These are phyloP conservation scores for Tillandsia leiboldiana DNA, from an alignment of 176 grass and related monocot genomes.

Conservation along the genomic window DNA sequence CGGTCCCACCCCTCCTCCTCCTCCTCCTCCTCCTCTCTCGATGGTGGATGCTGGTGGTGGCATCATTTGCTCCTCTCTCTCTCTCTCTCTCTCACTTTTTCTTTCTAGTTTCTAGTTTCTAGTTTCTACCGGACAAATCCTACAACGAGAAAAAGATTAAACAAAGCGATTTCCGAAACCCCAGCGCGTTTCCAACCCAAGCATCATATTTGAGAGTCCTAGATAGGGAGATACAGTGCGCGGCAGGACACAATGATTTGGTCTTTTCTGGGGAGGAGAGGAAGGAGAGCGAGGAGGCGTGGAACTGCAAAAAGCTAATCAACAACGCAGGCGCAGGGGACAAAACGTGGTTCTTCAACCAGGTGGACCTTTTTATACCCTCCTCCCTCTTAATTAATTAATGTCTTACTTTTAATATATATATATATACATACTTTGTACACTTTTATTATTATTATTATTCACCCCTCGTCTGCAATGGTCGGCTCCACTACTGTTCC, in stretches of 20 bases:
- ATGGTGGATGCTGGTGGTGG: conserved; percentile 32
- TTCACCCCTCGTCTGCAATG: not conserved
- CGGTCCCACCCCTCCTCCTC: not conserved
- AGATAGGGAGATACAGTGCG: not conserved
- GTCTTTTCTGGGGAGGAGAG: conserved; percentile 16
- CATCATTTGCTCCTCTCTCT: not conserved
- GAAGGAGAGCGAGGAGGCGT: conserved; percentile 17
- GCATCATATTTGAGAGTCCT: not conserved
- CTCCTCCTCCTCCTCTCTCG: not conserved
- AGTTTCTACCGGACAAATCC: not conserved
- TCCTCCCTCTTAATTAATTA: not conserved
- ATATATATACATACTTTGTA: no score
- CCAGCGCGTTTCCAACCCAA: not conserved
- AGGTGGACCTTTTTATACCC: conserved; percentile 33
- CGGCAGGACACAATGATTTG: conserved; percentile 41
- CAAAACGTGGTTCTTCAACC: conserved; percentile 38
- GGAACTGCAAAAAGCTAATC: conserved; percentile 33
- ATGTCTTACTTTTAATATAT: no score
- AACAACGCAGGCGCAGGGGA: conserved; percentile 28
- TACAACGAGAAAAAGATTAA: not conserved
- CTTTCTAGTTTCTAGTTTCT: no score
- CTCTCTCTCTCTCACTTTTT: not conserved
- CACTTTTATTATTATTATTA: not conserved
- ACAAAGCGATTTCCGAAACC: not conserved
- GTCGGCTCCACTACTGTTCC: not conserved